A percentile compares a stretch with the other conserved stretches of the same genome.
Conservation (phyloP, 768 basidiomycete species). For the Amanita pseudoporphyria region DNA sequence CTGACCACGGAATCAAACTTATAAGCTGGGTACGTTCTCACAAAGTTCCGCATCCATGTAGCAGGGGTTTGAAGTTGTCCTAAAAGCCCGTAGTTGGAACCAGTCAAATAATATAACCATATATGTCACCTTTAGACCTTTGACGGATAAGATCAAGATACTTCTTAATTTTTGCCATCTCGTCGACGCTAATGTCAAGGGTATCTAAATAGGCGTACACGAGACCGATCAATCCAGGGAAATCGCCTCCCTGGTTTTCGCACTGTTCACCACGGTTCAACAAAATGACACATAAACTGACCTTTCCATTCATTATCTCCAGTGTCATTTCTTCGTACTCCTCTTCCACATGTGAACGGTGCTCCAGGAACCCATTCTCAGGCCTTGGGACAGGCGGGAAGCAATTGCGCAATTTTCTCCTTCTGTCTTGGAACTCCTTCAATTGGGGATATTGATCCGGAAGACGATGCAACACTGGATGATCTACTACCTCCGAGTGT, state of each 20-base stretch:
- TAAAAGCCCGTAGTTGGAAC: slow-evolving; percentile 18
- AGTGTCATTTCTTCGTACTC: slow-evolving; percentile 93
- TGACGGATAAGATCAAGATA: slow-evolving; percentile 75
- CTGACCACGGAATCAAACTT: slow-evolving; percentile 85
- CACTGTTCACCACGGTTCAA: background rate
- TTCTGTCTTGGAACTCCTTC: slow-evolving; percentile 31
- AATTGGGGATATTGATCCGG: slow-evolving; percentile 28
- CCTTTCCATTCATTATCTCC: slow-evolving; percentile 91
- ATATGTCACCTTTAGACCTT: slow-evolving; percentile 61
- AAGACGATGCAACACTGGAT: slow-evolving; percentile 40
- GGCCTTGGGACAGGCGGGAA: slow-evolving; percentile 52
- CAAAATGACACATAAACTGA: slow-evolving; percentile 17
- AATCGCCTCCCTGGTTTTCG: slow-evolving; percentile 39
- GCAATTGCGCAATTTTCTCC: slow-evolving; percentile 62
- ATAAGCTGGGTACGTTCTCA: slow-evolving; percentile 85
- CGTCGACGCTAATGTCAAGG: slow-evolving; percentile 60
- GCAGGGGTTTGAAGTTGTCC: slow-evolving; percentile 81
- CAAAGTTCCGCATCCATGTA: slow-evolving; percentile 89
- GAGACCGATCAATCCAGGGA: slow-evolving; percentile 78
- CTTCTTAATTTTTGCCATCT: slow-evolving; percentile 51
- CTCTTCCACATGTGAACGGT: slow-evolving; percentile 46
- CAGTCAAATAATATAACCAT: background rate
- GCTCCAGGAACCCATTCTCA: slow-evolving; percentile 27
- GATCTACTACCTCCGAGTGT: slow-evolving; percentile 36
- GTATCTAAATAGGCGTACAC: slow-evolving; percentile 81